Base-by-base conservation (phyloP, 129 eudicot genomes). In the Lactuca sativa region DNA sequence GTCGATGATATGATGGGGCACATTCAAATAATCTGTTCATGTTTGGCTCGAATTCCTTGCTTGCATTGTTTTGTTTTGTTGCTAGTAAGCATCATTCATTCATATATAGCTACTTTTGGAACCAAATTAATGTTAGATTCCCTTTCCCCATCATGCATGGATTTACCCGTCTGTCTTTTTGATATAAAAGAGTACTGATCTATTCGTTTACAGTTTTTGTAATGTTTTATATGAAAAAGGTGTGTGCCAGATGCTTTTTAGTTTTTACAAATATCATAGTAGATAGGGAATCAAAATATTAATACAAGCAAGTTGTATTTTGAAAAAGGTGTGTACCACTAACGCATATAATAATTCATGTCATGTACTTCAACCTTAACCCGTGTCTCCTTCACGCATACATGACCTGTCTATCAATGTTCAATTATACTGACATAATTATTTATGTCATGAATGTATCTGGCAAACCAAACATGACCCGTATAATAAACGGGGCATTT, bases 31-130 rank as follows among this genome's bases (percentile, higher is more conserved):
- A 59, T 15, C 4, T 41, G 66, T 25, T 0, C 30, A 25, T 58
- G 62, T 58, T 59, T 30, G 74, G 75, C 59, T 59, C 59, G 48
- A 9, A 8, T 69, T 54, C 74, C 54, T 56, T 56, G 53, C 62
- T 55, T 56, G 54, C 21, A 58, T 7, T 56, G 21, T 18, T 18
- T 18, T 18, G 21, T 18, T 25, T 25, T 25, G 65, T 55, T 44
- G 58, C 65, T 32, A 63, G 40, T 63, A 55, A 64, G 8, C 65
- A 55, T 25, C 30, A 25, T 25, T 25, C 30, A 25, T 25, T 25
- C 30, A 25, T 25, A 25, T 25, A 25, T 25, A 25, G 30, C 30
- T 25, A 43, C 57, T 56, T 66, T 44, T 57, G 67, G 60, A 36
- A 57, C 73, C 59, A 56, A 9, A 65, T 74, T 59, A 25, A 25